Base-by-base conservation (phyloP, 345 rosid genomes). In the Linum tenue region DNA sequence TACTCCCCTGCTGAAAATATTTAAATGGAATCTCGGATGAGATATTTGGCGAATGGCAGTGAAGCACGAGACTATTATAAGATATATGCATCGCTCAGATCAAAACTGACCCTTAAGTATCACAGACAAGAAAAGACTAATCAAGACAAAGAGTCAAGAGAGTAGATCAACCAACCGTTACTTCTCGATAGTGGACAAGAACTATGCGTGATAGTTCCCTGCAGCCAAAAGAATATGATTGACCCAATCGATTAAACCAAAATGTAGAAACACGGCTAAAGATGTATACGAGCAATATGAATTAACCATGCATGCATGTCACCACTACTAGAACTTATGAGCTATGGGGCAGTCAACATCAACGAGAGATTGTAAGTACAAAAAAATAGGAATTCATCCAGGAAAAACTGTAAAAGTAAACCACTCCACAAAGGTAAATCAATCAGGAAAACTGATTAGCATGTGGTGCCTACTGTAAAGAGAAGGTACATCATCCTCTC, bases 161-260 rank as follows among this genome's bases (percentile, higher is more conserved):
- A 38, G 14, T 5, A 14, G 42, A 7, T n/a, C 31, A 65, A 59
- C 11, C 37, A 56, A 90, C 99, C 97, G 84, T 86, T 39, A 94
- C 96, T 74, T 88, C 97, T 37, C 81, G 82, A 70, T 90, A 94
- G 73, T 94, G 99, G 60, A 94, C 99, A 68, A 94, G 81, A 75
- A 88, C 99, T 61, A 94, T 90, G 76, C 85, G 83, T 3, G 88
- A 79, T 64, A 79, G 86, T 69, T 88, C 86, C 83, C 99, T 90
- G 95, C 77, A 78, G 57, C 58, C 4, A 56, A 11, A 56, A 56
- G 17, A 35, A 65, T 57, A 69, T 75, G 68, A 50, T 11, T 41
- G 51, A 43, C 69, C 74, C 58, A 80, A 50, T 17, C 51, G 59
- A 72, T 59, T 51, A 72, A 55, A 48, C 31, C 68, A 39, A 61